These are phyloP conservation scores for Vigna mungo DNA, from an alignment of 306 rosid genomes.

Conservation along the genomic window DNA sequence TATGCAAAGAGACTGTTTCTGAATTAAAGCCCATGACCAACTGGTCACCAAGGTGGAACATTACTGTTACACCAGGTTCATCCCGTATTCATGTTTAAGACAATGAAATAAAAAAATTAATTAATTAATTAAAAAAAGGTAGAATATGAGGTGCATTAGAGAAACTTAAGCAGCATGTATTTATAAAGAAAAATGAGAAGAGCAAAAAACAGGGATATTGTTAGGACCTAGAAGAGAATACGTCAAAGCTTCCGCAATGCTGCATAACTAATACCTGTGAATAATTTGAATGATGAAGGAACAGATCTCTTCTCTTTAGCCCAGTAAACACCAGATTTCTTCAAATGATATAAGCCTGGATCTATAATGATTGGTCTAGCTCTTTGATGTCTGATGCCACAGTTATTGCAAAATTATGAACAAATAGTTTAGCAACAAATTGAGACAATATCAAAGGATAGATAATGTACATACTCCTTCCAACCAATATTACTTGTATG, in stretches of 20 bases:
- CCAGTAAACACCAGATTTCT: constrained; percentile 87
- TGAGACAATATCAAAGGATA: constrained; percentile 27
- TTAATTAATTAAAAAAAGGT: no score
- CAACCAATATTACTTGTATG: constrained; percentile 90
- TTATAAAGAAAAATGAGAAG: not conserved
- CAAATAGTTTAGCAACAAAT: constrained; percentile 23
- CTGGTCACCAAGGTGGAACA: no score
- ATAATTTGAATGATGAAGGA: constrained; percentile 90
- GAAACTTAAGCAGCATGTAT: constrained; percentile 7
- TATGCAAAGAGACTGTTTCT: no score
- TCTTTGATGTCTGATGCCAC: constrained; percentile 66
- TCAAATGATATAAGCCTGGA: constrained; percentile 84
- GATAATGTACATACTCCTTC: constrained; percentile 80
- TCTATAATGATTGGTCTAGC: constrained; percentile 85
- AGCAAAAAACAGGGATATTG: not conserved
- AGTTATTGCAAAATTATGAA: constrained; percentile 29
- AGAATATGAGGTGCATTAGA: not conserved
- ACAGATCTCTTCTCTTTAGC: constrained; percentile 90
- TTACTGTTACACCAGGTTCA: no score
- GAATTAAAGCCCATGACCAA: no score
- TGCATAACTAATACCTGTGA: constrained; percentile 59
- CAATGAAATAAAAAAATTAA: not conserved
- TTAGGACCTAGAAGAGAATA: not conserved
- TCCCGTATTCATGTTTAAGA: no score
- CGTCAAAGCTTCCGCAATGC: not conserved